Evolutionary conservation across 257 asterid species (phyloP).

Genomic region (Fraxinus americana): DNA sequence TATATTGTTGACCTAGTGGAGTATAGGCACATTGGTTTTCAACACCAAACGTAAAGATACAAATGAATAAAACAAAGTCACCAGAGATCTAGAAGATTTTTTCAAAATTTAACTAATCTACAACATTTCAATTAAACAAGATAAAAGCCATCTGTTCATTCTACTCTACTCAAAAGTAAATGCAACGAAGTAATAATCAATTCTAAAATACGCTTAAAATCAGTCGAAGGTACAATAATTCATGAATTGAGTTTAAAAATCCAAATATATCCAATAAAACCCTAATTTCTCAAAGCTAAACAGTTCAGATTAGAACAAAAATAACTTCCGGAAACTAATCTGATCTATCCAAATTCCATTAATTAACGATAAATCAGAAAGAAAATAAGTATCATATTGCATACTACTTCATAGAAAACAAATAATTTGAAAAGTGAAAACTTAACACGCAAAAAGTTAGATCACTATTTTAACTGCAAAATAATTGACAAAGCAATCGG

Average conservation of each 20-base stretch:
- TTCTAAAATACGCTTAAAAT: background rate
- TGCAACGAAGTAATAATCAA: background rate
- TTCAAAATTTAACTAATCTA: background rate
- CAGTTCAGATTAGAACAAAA: background rate
- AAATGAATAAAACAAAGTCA: background rate
- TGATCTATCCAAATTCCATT: constrained; percentile 22
- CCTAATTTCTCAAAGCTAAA: background rate
- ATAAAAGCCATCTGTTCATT: background rate
- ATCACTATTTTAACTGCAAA: constrained; percentile 14
- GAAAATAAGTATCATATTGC: background rate
- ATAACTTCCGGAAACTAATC: background rate
- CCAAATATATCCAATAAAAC: constrained; percentile 4
- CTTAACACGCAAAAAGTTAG: background rate
- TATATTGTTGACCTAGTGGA: background rate
- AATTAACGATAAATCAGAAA: background rate
- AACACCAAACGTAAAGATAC: background rate
- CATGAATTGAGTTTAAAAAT: background rate
- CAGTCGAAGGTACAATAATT: background rate
- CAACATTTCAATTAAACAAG: background rate
- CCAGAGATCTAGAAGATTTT: constrained; percentile 19
- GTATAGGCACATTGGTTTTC: background rate
- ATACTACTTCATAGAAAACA: background rate
- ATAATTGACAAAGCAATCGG: constrained; percentile 13
- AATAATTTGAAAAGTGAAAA: constrained; percentile 17
- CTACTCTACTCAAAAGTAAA: constrained; percentile 16